Conservation (phyloP, 108 stramenopile species). For the Cyclotella cryptica region DNA sequence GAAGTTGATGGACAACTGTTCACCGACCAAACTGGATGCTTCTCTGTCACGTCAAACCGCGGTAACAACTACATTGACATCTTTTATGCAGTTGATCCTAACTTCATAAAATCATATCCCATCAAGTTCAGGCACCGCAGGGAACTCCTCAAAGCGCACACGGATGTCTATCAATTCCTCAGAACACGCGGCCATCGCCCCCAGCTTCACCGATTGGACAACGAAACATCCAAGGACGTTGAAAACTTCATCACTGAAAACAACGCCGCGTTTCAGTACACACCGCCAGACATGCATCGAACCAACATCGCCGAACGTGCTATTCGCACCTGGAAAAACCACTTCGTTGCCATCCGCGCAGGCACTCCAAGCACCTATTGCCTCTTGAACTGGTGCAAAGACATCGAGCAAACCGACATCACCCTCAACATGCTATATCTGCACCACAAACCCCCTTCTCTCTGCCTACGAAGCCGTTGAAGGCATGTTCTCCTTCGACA, state of each 20-base stretch:
- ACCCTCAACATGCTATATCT: slow-evolving; percentile 56
- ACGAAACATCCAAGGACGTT: slow-evolving; percentile 11
- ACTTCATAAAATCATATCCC: slow-evolving; percentile 39
- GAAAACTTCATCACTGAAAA: neutral
- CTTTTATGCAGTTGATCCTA: slow-evolving; percentile 50
- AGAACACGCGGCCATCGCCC: neutral
- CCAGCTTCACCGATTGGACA: slow-evolving; percentile 25
- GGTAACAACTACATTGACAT: slow-evolving; percentile 44
- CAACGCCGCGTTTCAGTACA: slow-evolving; percentile 32
- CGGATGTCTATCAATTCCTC: neutral
- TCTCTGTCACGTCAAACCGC: slow-evolving; percentile 24
- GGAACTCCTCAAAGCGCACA: neutral
- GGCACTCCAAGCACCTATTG: slow-evolving; percentile 34
- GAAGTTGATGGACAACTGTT: slow-evolving; percentile 23
- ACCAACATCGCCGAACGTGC: slow-evolving; percentile 48
- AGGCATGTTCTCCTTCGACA: no score
- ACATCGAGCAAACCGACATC: slow-evolving; percentile 42
- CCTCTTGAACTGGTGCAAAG: slow-evolving; percentile 36
- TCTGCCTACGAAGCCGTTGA: no score
- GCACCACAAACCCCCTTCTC: no score
- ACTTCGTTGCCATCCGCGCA: slow-evolving; percentile 28
- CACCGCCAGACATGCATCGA: slow-evolving; percentile 44
- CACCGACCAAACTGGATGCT: slow-evolving; percentile 51
- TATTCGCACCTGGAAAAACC: slow-evolving; percentile 43
- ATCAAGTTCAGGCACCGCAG: slow-evolving; percentile 2